Percentiles rank a stretch among this genome's conserved stretches.
These are phyloP conservation scores for Nelumbo lutea DNA, from an alignment of 164 flowering plant genomes.

Conservation along the genomic window DNA sequence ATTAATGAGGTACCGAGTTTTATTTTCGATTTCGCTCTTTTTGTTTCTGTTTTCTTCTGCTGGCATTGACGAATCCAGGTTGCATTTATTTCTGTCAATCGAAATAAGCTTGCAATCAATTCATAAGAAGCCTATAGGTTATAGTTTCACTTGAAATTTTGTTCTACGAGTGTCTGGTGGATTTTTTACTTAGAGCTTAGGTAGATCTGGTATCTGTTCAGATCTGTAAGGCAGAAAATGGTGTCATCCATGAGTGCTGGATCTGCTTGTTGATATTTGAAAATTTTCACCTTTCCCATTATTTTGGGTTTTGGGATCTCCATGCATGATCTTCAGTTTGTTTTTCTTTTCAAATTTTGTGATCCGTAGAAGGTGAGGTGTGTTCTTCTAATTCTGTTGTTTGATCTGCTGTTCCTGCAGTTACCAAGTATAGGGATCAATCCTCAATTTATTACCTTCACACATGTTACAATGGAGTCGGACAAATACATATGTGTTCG, in stretches of 20 bases:
- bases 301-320: no score
- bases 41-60: not conserved
- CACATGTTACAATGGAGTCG: constrained; percentile 98
- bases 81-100: not conserved
- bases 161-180: not conserved
- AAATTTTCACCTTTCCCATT: not conserved
- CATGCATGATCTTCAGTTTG: not conserved
- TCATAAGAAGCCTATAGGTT: not conserved
- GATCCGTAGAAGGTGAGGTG: not conserved
- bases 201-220: constrained; percentile 6
- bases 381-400: constrained; percentile 6
- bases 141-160: not conserved
- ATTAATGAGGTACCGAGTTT: not conserved
- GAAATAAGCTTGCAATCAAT: not conserved
- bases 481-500: constrained; percentile 96
- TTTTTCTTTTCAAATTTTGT: not conserved
- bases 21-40: not conserved
- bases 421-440: constrained; percentile 82
- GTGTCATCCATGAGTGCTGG: constrained; percentile 1
- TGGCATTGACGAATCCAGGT: not conserved
- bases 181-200: not conserved
- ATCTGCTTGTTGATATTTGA: not conserved
- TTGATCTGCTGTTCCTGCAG: constrained; percentile 53
- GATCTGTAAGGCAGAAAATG: constrained; percentile 7
- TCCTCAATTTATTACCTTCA: constrained; percentile 91